Conservation (phyloP, 148 eudicot species). For the Rhododendron simsii region DNA sequence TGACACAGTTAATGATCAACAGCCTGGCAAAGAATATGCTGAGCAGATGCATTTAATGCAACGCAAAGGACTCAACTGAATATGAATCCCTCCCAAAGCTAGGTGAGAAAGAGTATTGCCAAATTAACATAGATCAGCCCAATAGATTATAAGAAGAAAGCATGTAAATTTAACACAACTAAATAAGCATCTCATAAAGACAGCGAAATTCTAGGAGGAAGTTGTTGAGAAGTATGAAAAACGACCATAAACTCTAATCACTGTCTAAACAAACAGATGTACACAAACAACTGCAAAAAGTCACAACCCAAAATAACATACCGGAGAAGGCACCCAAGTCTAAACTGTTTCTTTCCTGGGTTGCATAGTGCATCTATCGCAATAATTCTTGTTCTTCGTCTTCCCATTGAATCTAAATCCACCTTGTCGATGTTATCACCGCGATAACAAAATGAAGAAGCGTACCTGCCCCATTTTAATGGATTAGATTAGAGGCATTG, state of each 20-base stretch:
- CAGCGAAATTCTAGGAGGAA: neutral
- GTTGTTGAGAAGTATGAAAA: neutral
- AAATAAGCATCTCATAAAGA: neutral
- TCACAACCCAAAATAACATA: slow-evolving; percentile 16
- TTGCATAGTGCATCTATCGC: slow-evolving; percentile 78
- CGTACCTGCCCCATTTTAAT: slow-evolving; percentile 47
- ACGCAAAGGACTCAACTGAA: neutral
- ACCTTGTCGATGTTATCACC: slow-evolving; percentile 64
- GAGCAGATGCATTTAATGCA: neutral
- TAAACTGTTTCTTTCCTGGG: slow-evolving; percentile 71
- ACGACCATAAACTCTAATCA: neutral
- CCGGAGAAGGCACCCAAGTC: slow-evolving; percentile 59
- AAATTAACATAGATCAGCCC: neutral
- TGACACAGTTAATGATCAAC: neutral
- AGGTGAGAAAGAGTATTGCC: neutral
- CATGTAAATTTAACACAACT: neutral
- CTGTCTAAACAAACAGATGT: neutral
- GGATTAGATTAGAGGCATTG: slow-evolving; percentile 5
- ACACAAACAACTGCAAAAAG: neutral
- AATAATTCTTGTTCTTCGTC: slow-evolving; percentile 73
- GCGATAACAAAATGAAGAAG: slow-evolving; percentile 66
- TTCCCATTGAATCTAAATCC: slow-evolving; percentile 54
- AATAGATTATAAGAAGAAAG: neutral
- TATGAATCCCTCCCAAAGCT: slow-evolving; percentile 3
- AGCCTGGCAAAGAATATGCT: neutral